A percentile compares a stretch with the other conserved stretches of the same genome.
phyloP scores from a whole-genome alignment of 768 basidiomycete genomes.

The Suillus luteus region DNA sequence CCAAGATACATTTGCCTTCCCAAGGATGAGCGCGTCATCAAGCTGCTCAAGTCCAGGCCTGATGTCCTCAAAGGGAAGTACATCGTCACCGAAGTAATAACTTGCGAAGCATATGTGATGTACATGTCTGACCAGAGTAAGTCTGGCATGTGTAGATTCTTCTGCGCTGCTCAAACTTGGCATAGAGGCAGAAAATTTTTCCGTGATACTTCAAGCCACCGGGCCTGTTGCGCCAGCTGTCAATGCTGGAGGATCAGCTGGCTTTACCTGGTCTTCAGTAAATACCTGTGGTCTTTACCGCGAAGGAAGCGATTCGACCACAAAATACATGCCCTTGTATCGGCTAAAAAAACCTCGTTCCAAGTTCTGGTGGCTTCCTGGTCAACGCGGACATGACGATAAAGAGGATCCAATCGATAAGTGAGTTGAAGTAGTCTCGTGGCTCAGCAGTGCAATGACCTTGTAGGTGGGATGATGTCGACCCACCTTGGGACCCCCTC shows the following conservation, averaged over 20 bases:
- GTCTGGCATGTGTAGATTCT: neutral
- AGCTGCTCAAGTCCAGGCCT: neutral
- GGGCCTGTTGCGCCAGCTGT: conserved; percentile 13
- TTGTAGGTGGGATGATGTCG: conserved; percentile 25
- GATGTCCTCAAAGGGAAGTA: conserved; percentile 29
- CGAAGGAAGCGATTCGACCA: conserved; percentile 19
- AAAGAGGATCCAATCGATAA: neutral
- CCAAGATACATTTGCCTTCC: conserved; percentile 28
- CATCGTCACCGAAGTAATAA: conserved; percentile 35
- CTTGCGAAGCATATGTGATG: conserved; percentile 36
- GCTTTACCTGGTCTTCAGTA: conserved; percentile 24
- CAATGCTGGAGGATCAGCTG: conserved; percentile 15
- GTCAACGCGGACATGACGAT: conserved; percentile 9
- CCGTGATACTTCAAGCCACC: conserved; percentile 22
- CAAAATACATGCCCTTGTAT: conserved; percentile 29
- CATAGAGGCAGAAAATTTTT: conserved; percentile 26
- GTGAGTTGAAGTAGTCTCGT: neutral
- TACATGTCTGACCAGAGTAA: conserved; percentile 34
- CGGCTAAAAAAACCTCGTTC: conserved; percentile 20
- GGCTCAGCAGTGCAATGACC: neutral
- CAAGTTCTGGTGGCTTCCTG: neutral
- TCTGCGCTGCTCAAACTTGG: neutral
- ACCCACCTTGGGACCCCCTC: conserved; percentile 27
- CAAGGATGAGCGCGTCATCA: neutral
- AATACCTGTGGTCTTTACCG: conserved; percentile 20